These are phyloP conservation scores for Climacium dendroides DNA, from an alignment of 225 moss, liverwort and hornwort genomes.

Conservation along the genomic window DNA sequence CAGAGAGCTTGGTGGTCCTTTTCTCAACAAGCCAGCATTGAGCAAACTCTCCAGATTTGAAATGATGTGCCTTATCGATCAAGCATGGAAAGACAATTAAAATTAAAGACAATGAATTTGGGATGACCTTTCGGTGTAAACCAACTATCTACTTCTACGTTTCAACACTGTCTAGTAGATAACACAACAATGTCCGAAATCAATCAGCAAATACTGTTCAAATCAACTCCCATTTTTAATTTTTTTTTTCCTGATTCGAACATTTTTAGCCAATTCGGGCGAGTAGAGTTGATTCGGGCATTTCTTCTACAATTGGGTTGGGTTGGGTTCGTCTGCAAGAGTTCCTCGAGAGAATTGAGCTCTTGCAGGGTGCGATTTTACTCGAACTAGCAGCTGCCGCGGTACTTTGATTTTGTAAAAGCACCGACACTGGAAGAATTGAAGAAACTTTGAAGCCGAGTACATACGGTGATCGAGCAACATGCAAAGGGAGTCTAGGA, in stretches of 20 bases:
- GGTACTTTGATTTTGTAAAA: not conserved
- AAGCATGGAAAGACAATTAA: not conserved
- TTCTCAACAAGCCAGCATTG: not conserved
- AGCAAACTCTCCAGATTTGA: constrained; percentile 5
- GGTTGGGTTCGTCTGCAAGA: too few relatives aligned
- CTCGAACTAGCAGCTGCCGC: not conserved
- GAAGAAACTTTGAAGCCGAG: not conserved
- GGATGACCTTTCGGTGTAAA: not conserved
- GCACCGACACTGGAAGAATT: not conserved
- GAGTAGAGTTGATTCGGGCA: too few relatives aligned
- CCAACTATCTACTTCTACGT: not conserved
- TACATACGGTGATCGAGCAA: not conserved
- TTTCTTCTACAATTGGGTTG: not conserved
- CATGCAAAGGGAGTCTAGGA: not conserved
- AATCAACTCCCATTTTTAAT: not conserved
- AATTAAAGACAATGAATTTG: not conserved
- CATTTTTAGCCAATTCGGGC: not conserved
- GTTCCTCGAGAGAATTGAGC: not conserved
- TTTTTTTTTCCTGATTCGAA: not conserved
- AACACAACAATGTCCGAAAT: too few relatives aligned
- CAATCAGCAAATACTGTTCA: not conserved
- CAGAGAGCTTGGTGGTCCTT: not conserved
- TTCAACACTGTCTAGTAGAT: not conserved
- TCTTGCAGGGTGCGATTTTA: not conserved
- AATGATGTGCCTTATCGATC: constrained; percentile 8